These are phyloP conservation scores for Avena atlantica DNA, from an alignment of 176 grass and related monocot species.

Conservation along the genomic window DNA sequence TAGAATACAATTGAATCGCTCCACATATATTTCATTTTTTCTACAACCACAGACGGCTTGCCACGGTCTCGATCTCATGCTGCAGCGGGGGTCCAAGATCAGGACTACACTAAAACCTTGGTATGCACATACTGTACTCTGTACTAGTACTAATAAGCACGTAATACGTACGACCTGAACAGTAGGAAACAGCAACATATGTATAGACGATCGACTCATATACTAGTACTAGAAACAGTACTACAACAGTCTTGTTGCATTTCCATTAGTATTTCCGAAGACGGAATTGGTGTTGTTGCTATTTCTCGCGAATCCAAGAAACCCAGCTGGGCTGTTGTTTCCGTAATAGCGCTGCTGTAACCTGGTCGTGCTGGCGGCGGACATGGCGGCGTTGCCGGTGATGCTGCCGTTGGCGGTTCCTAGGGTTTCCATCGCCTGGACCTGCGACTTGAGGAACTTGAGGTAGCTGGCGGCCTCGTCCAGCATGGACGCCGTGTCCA, in stretches of 20 bases:
- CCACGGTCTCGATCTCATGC: not conserved
- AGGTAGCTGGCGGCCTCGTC: conserved; percentile 95
- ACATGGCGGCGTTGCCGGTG: not conserved
- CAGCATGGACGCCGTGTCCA: conserved; percentile 94
- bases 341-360: conserved; percentile 25
- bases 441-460: conserved; percentile 93
- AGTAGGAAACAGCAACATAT: conserved; percentile 36
- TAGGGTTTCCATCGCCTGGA: conserved; percentile 84
- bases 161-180: conserved; percentile 1
- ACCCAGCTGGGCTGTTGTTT: not conserved
- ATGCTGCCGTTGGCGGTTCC: not conserved
- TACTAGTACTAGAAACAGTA: conserved; percentile 19
- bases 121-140: not conserved
- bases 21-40: not conserved
- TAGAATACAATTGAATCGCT: not conserved
- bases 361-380: conserved; percentile 15
- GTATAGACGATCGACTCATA: conserved; percentile 23
- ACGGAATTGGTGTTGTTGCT: conserved; percentile 32
- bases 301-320: conserved; percentile 45
- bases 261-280: conserved; percentile 48
- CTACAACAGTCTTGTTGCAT: conserved; percentile 35
- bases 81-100: conserved; percentile 5
- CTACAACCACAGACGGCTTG: not conserved
- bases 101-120: not conserved
- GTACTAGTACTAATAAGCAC: not conserved